Base-by-base conservation (phyloP, 495 filamentous ascomycete genomes). In the Poronia punctata region DNA sequence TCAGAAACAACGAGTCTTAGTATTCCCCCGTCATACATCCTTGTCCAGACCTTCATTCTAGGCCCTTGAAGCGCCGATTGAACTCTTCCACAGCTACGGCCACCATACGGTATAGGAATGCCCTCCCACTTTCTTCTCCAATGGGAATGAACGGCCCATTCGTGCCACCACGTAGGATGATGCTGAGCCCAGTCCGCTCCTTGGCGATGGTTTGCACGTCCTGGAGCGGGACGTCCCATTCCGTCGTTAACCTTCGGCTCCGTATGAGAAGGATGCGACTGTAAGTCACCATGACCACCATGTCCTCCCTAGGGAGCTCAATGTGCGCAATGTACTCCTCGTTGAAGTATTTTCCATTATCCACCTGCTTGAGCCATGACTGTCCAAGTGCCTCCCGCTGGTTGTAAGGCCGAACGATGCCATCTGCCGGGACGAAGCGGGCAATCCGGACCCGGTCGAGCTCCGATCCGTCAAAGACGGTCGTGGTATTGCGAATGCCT, bases 351-450 rank as follows among this genome's bases (percentile, higher is more conserved):
- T 89, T 93, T 33, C 92, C 92, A 44, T 94, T 89, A 55, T 97
- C 93, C 1, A 92, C 74, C 15, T 94, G 94, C 70, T 98, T 98
- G 49, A 98, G 79, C 92, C 92, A 98, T 68, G 89, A 94, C 61
- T 98, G 92, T 7, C 92, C 92, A 10, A 98, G 79, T 1, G 92
- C 88, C 69, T 98, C 92, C 11, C 92, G 86, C 60, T 97, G 89
- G 10, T 79, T 87, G 70, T 95, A 98, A 5, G 92, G 93, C 5
- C 92, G 82, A 14, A 98, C 88, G 43, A 97, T 84, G 23, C 89
- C 92, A 57, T 97, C 92, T 25, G 80, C 75, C 14, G 86, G 85
- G 42, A 98, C 85, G 66, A 94, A 94, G 28, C 92, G 82, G 5
- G 92, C 83, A 17, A 95, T 71, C 21, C 92, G 84, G 12, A 97